Evolutionary conservation across 257 asterid genomes (phyloP), one percentile per base, ranked within the genome.

Genomic region (Eustoma russellianum): DNA sequence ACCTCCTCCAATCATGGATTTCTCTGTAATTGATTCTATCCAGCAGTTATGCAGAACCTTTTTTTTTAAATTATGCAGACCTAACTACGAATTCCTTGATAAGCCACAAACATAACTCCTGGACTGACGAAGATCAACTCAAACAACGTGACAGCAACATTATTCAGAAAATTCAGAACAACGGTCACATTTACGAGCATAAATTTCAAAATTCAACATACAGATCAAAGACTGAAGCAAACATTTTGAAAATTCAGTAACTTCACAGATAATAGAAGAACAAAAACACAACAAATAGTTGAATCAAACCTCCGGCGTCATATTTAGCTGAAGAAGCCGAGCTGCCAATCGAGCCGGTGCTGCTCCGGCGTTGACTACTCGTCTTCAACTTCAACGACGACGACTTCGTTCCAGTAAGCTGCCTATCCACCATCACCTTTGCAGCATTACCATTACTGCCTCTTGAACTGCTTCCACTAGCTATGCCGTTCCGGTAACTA

Each of bases 371-470:
- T n/a, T 56, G 61, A 62, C 59, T 51, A 38, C 12, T 38, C 41
- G 81, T 60, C 71, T 74, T 78, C 12, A 77, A 70, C 77, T 76
- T 81, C 13, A 67, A 66, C 2, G 78, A 61, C 50, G 80, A 55
- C 9, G 93, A 41, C 35, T 74, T 83, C 5, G 79, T 55, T 64
- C 24, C 62, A 12, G 66, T 44, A 6, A 65, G 10, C 33, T 63
- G 66, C 55, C 52, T 61, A 33, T 81, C 91, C 14, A 18, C 48
- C 35, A 67, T 48, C 74, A 67, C 51, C 74, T 84, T 85, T 14
- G 57, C 4, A 40, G 71, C 74, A 46, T 74, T 74, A 12, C 52
- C 68, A 56, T 78, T 61, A 59, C 86, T 84, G 69, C 77, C 75
- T 68, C 85, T 74, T 66, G 43, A 64, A 65, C 60, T 65, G 28